Conservation (phyloP, 257 asterid species). For the Cynanchum wilfordii region DNA sequence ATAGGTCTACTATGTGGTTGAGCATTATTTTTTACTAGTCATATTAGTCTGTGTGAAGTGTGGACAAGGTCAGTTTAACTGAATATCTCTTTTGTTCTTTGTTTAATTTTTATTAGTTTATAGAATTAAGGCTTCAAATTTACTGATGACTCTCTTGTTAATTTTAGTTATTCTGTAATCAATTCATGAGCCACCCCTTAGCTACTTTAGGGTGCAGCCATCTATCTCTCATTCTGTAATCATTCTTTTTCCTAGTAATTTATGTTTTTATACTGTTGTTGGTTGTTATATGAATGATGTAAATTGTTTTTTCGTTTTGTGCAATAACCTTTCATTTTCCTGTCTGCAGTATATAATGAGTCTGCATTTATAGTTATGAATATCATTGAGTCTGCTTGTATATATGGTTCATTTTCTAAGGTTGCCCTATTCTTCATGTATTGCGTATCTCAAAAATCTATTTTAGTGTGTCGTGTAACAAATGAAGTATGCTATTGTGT, state of each 20-base stretch:
- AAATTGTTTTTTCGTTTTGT: background rate
- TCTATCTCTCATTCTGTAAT: background rate
- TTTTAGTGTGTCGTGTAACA: slow-evolving; percentile 39
- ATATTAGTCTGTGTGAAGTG: background rate
- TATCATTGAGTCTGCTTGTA: background rate
- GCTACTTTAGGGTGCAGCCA: background rate
- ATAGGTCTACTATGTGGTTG: background rate
- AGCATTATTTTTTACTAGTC: background rate
- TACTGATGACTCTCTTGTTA: background rate
- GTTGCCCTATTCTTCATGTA: slow-evolving; percentile 6
- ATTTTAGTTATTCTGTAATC: background rate
- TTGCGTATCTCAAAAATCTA: slow-evolving; percentile 25
- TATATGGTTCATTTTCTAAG: background rate
- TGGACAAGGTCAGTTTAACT: background rate
- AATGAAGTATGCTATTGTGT: slow-evolving; percentile 65
- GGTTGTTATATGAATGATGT: background rate
- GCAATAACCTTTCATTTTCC: too few relatives aligned
- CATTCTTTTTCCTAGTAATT: background rate
- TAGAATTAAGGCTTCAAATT: background rate
- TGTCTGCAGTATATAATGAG: background rate
- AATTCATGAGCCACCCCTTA: background rate
- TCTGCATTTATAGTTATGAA: background rate
- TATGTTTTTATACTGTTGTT: background rate
- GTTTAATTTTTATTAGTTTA: background rate
- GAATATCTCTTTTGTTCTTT: background rate